phyloP scores from a whole-genome alignment of 1,284 basidiomycete genomes.

The Microbotryum intermedium region DNA sequence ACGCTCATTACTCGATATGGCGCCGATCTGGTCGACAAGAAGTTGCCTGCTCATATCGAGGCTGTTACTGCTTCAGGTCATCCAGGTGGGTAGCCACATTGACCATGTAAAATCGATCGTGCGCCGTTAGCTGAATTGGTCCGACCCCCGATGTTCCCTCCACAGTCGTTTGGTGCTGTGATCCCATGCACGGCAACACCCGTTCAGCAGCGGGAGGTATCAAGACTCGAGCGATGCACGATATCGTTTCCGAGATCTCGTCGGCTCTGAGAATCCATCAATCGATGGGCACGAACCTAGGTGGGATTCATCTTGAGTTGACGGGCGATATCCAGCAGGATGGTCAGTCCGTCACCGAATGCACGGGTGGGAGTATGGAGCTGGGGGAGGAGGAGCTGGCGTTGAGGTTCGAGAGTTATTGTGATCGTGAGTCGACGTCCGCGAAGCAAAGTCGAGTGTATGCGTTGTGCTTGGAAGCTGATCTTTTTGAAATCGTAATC shows the following conservation, averaged over 20 bases:
- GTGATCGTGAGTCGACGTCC: constrained; percentile 38
- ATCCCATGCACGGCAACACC: constrained; percentile 90
- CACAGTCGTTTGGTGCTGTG: constrained; percentile 79
- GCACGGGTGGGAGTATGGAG: constrained; percentile 51
- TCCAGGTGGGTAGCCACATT: constrained; percentile 39
- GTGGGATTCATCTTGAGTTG: constrained; percentile 95
- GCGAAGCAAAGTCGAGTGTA: neutral
- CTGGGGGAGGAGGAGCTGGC: constrained; percentile 47
- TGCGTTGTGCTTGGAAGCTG: neutral
- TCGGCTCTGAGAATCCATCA: constrained; percentile 72
- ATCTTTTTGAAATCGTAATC: constrained; percentile 28
- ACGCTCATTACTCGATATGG: constrained; percentile 92
- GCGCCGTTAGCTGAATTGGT: neutral
- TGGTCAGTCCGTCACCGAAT: constrained; percentile 74
- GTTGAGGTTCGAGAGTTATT: constrained; percentile 46
- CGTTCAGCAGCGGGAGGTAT: constrained; percentile 52
- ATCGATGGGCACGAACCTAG: constrained; percentile 59
- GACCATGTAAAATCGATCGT: no score
- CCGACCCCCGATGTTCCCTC: neutral
- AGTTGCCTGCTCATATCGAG: constrained; percentile 72
- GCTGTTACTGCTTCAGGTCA: constrained; percentile 73
- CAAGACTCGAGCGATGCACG: constrained; percentile 84
- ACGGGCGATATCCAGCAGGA: constrained; percentile 90
- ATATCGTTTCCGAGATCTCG: constrained; percentile 81
- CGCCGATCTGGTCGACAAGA: constrained; percentile 67